A percentile compares a stretch with the other conserved stretches of the same genome.
These are phyloP conservation scores for Logfia minima DNA, from an alignment of 129 eudicot genomes.

Conservation along the genomic window DNA sequence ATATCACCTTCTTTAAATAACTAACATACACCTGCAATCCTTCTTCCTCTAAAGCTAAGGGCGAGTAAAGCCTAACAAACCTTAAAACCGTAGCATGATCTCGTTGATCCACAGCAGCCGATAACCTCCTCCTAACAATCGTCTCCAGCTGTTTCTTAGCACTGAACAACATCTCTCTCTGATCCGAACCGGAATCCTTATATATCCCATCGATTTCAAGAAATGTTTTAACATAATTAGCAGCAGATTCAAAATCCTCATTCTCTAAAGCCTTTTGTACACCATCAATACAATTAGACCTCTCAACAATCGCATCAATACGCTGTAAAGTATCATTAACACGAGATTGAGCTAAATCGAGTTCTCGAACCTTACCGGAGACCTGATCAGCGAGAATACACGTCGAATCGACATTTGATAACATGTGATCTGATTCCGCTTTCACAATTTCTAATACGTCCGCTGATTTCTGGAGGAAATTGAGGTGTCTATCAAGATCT, in stretches of 20 bases:
- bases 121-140: constrained; percentile 44
- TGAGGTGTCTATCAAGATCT: constrained; percentile 63
- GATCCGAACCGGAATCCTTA: constrained; percentile 56
- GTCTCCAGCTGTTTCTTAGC: constrained; percentile 61
- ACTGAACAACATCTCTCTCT: constrained; percentile 59
- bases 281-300: constrained; percentile 63
- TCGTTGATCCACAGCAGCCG: constrained; percentile 56
- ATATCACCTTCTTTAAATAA: constrained; percentile 70
- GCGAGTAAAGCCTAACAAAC: constrained; percentile 61
- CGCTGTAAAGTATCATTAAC: constrained; percentile 60
- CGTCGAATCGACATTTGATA: constrained; percentile 63
- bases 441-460: constrained; percentile 55
- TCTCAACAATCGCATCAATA: constrained; percentile 68
- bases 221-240: constrained; percentile 50
- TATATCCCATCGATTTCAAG: constrained; percentile 55
- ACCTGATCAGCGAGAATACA: constrained; percentile 74
- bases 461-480: constrained; percentile 54
- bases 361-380: constrained; percentile 70
- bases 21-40: constrained; percentile 74
- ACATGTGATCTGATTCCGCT: constrained; percentile 57
- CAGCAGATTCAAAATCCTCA: constrained; percentile 71
- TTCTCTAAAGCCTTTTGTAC: constrained; percentile 49
- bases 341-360: constrained; percentile 79
- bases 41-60: constrained; percentile 75
- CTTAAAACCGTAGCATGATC: constrained; percentile 59